Conservation (phyloP, 306 rosid species). For the Castanea mollissima region DNA sequence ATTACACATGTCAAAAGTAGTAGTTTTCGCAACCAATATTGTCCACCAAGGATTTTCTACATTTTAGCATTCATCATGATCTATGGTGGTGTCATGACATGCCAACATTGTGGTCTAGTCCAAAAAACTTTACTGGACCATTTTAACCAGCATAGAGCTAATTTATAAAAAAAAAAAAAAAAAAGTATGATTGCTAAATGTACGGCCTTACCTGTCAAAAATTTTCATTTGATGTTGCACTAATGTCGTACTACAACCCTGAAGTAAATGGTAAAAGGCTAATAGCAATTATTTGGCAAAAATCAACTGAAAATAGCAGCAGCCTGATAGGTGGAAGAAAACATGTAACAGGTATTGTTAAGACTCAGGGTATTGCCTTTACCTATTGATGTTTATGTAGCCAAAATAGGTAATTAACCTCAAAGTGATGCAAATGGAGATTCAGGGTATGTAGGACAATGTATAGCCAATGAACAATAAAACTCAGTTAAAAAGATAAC, state of each 20-base stretch:
- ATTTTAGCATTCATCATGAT: not conserved
- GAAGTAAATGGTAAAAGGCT: too few relatives aligned
- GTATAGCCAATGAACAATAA: not conserved
- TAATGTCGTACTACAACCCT: too few relatives aligned
- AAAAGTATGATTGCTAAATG: too few relatives aligned
- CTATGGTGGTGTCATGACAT: not conserved
- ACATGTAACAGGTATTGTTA: not conserved
- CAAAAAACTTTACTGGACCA: not conserved
- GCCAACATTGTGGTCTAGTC: not conserved
- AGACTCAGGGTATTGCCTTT: not conserved
- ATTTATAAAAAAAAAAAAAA: not conserved
- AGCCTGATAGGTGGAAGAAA: not conserved
- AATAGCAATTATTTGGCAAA: too few relatives aligned
- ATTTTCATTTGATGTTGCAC: too few relatives aligned
- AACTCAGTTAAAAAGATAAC: not conserved
- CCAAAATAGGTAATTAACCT: slow-evolving; percentile 1
- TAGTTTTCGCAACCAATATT: too few relatives aligned
- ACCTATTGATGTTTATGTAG: not conserved
- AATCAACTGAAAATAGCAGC: too few relatives aligned
- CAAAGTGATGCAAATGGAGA: not conserved
- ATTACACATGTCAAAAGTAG: too few relatives aligned
- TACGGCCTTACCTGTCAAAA: too few relatives aligned
- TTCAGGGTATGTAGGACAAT: not conserved
- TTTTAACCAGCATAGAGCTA: not conserved
- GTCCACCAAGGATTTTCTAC: too few relatives aligned